Evolutionary conservation across 2,329 filamentous ascomycete genomes (phyloP), one percentile per base, ranked within the genome.

Genomic region (Colletotrichum paranaense): DNA sequence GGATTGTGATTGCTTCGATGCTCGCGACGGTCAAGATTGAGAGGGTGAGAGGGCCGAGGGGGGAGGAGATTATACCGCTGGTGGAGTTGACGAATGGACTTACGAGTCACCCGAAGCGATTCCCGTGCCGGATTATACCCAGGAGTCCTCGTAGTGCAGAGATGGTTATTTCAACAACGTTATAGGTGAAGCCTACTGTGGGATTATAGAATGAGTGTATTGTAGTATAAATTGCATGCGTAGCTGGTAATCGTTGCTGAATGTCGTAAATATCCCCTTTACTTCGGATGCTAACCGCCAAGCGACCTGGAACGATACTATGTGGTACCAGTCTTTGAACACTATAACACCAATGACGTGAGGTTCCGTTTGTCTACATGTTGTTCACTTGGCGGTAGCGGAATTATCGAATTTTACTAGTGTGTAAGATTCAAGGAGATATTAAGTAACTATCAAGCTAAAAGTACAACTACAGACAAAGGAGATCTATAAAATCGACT

Each of bases 1-100:
- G 83, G 11, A 78, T 88, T 19, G 80, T 82, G 1, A 76, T 86
- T 46, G 82, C 82, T 0, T 81, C 79, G 0, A 79, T 86, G 52
- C 75, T 88, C 49, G 81, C 84, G 19, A 82, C 81, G 0, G 77
- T 86, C 66, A 77, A 80, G 5, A 78, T 86, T 4, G 74, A 78
- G 49, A 80, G 78, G 66, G 76, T 75, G 2, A 68, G 76, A 5
- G 83, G 82, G 49, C 77, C 77, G 5, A 67, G 82, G 3, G 84
- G 84, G 0, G 76, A 77, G 30, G 55, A 56, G 5, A 12, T 75
- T 3, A 24, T 59, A 12, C 74, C 74, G 12, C 4, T 8, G 16
- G 62, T 72, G 3, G 60, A 62, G 19, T 28, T 75, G 3, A 72
- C 72, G 1, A 63, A 68, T 14, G 74, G 74, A 2, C 38, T 75